Evolutionary conservation across 177 flowering plant species (phyloP).

Genomic region (Vitis hybrid): DNA sequence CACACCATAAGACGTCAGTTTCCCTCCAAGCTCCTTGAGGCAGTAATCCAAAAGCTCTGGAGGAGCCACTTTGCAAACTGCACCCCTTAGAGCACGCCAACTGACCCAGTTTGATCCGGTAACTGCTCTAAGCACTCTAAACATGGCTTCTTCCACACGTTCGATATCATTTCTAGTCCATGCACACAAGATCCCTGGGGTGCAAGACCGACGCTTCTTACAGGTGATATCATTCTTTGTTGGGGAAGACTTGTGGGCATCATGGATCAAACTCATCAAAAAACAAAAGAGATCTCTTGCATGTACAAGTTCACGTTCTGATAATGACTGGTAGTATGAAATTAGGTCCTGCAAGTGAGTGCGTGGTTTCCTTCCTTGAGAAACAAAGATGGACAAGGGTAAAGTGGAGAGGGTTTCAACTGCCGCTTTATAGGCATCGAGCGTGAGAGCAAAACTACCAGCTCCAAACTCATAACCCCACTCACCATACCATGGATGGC

Average conservation of each 20-base stretch:
- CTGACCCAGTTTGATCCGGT: conserved; percentile 62
- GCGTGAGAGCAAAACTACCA: conserved; percentile 77
- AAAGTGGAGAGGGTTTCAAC: conserved; percentile 46
- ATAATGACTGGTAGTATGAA: conserved; percentile 55
- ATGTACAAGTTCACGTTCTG: conserved; percentile 43
- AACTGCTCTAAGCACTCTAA: conserved; percentile 67
- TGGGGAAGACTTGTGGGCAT: conserved; percentile 27
- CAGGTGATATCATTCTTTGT: conserved; percentile 17
- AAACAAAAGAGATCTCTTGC: conserved; percentile 57
- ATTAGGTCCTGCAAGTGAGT: conserved; percentile 50
- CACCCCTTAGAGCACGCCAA: conserved; percentile 68
- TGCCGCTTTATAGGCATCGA: conserved; percentile 50
- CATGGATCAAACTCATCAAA: conserved; percentile 46
- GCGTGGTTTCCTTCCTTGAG: conserved; percentile 40
- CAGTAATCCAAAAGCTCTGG: conserved; percentile 77
- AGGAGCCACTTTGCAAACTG: conserved; percentile 49
- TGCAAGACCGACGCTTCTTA: conserved; percentile 14
- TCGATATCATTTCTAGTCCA: conserved; percentile 62
- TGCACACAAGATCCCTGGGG: conserved; percentile 29
- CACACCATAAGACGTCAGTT: conserved; percentile 41
- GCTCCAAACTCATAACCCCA: conserved; percentile 93
- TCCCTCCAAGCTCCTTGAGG: conserved; percentile 65
- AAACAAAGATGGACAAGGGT: conserved; percentile 42
- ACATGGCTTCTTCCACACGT: conserved; percentile 62
- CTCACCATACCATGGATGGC: conserved; percentile 87